Base-by-base conservation (phyloP, 768 basidiomycete genomes). In the Clathrus columnatus region DNA sequence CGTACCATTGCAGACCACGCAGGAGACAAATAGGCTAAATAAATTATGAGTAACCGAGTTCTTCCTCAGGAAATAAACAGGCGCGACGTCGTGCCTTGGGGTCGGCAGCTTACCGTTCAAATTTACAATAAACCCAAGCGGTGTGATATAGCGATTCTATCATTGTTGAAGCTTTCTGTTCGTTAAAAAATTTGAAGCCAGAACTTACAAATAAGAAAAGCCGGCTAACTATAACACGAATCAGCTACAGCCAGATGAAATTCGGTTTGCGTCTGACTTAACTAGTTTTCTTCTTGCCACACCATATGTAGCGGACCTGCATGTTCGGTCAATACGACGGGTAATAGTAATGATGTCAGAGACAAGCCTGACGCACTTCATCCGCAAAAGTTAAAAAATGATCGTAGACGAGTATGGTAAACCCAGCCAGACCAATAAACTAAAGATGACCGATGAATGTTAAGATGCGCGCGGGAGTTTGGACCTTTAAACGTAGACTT, bases 131-230 rank as follows among this genome's bases (percentile, higher is more conserved):
- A 55, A 55, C 5, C 54, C 54, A 20, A 55, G 29, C 2, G 54
- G 54, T 5, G 54, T 55, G 24, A 55, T 23, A 32, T 55, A 55
- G 30, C 54, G 54, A 27, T 55, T 55, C 54, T 55, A 4, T 24
- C n/a, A 14, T 2, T 11, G 7, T 29, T 26, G 17, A 14, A 42
- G 32, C 21, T 5, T 26, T 50, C 18, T 20, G 8, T 26, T 18
- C n/a, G 4, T 32, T 7, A 36, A 36, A 28, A 18, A 47, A 14
- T 24, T 45, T 23, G 5, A 28, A 23, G 21, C 10, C 26, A 4
- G 7, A 17, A 14, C 23, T 23, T 30, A 55, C 54, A 26, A 48
- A 14, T 8, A 46, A 20, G n/a, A 55, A 46, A 27, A 55, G 54
- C 54, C 44, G 48, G 10, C 28, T 5, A 26, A 55, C 44, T 53